Evolutionary conservation across 768 basidiomycete genomes (phyloP), one percentile per base, ranked within the genome.

Genomic region (Flagelloscypha sp.): DNA sequence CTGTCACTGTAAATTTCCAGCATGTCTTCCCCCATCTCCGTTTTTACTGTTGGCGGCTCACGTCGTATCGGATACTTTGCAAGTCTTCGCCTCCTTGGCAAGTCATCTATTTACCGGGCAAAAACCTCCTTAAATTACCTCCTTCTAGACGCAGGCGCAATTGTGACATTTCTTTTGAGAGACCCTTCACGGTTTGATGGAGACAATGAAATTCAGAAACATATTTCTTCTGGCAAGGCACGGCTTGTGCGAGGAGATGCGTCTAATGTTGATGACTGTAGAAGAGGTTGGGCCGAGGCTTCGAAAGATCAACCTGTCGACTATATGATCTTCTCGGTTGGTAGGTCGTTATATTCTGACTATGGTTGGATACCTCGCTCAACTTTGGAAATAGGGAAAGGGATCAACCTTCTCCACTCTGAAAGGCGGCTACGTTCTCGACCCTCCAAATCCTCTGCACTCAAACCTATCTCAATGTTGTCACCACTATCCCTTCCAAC

Each of bases 141-240:
- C 18, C 27, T 30, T 31, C 19, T 45, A 83, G 81, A 60, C 5
- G 54, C 63, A 34, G 79, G 80, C 24, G 62, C 70, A 3, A 74
- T 65, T 2, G 74, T 83, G 1, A 79, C 78, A 0, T 82, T 78
- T 45, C 62, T 83, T 9, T 61, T 84, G 24, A 71, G 82, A 20
- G 63, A 58, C 12, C 56, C 67, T 0, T 42, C 56, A 7, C 60
- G 63, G 4, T 82, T 84, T 42, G 75, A 79, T 27, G 42, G 55
- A 6, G 72, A 84, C 43, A 57, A 60, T 15, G 45, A 41, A 2
- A 68, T 84, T n/a, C 70, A 81, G 44, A 40, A 43, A 7, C 68
- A 71, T 48, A 46, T 83, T 30, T 50, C 60, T 30, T 47, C 60
- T 0, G 77, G 76, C 5, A 65, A 64, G 34, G 82, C 72, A 1